A percentile compares a stretch with the other conserved stretches of the same genome.
Conservation (phyloP, 2,329 filamentous ascomycete genomes). For the Dactylellina drechsleri region DNA sequence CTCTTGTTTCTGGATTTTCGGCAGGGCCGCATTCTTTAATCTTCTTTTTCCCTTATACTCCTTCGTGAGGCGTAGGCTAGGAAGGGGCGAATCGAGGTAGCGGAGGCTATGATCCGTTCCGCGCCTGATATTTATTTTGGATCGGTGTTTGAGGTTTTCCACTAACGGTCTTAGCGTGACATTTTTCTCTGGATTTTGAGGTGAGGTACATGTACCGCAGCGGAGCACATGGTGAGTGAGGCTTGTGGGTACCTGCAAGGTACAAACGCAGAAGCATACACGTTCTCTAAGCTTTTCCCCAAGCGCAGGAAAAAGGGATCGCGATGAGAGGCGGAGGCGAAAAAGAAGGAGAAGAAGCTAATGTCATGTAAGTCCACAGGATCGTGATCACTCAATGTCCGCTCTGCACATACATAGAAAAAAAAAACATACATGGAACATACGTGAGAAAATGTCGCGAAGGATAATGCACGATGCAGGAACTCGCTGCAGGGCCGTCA, state of each 20-base stretch:
- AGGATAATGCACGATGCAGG: conserved; percentile 41
- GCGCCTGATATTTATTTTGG: conserved; percentile 8
- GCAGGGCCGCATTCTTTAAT: conserved; percentile 4
- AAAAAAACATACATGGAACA: too few species aligned
- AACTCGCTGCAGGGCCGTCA: too few species aligned
- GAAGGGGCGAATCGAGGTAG: not conserved
- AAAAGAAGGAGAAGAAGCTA: not conserved
- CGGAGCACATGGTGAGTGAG: too few species aligned
- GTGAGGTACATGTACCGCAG: too few species aligned
- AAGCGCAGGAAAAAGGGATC: not conserved
- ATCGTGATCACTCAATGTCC: conserved; percentile 21
- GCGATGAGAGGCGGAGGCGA: not conserved
- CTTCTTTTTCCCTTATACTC: conserved; percentile 4
- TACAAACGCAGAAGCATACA: not conserved
- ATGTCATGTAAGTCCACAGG: not conserved
- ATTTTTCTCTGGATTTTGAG: not conserved
- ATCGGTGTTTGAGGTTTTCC: conserved; percentile 9
- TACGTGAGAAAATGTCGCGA: conserved; percentile 7
- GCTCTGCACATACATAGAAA: too few species aligned
- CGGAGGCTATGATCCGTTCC: conserved; percentile 10
- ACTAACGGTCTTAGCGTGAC: not conserved
- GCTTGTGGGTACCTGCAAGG: not conserved
- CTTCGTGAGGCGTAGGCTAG: conserved; percentile 3
- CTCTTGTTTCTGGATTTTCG: conserved; percentile 5
- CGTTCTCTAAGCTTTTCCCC: not conserved